A percentile compares a stretch with the other conserved stretches of the same genome.
phyloP scores from a whole-genome alignment of 2,329 filamentous ascomycete species.

The Trichoderma koningiopsis region DNA sequence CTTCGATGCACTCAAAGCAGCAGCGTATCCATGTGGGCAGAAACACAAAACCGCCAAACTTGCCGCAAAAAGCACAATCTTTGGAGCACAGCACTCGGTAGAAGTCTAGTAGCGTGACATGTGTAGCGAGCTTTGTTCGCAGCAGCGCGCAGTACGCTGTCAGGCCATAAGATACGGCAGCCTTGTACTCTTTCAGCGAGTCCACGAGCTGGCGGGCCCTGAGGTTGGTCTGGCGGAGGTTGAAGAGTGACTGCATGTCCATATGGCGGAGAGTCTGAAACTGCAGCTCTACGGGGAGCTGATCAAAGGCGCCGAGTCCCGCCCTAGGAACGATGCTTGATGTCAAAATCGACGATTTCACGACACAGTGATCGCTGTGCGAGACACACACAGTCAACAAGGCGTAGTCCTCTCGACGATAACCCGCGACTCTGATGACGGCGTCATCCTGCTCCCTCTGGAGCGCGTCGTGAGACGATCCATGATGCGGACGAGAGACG shows the following conservation, averaged over 20 bases:
- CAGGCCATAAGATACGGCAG: conserved; percentile 9
- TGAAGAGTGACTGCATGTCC: conserved; percentile 22
- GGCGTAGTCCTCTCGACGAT: conserved; percentile 16
- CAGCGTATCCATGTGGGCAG: conserved; percentile 23
- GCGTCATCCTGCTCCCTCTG: conserved; percentile 17
- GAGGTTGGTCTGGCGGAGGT: conserved; percentile 18
- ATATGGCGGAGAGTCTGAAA: conserved; percentile 19
- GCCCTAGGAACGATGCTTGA: not conserved
- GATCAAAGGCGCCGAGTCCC: conserved; percentile 6
- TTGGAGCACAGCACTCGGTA: conserved; percentile 8
- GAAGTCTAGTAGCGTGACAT: conserved; percentile 21
- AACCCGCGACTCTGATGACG: conserved; percentile 12
- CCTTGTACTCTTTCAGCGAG: conserved; percentile 27
- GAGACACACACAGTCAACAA: conserved; percentile 2
- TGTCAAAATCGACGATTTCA: conserved; percentile 18
- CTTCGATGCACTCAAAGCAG: conserved; percentile 24
- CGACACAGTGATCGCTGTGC: conserved; percentile 5
- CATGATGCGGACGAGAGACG: not conserved
- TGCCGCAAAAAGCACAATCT: conserved; percentile 23
- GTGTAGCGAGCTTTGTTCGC: conserved; percentile 10
- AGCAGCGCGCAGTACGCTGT: conserved; percentile 21
- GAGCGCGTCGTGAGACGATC: not conserved
- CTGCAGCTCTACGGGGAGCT: conserved; percentile 15
- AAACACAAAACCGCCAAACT: conserved; percentile 25
- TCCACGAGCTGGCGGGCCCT: conserved; percentile 8